Base-by-base conservation (phyloP, 2,329 filamentous ascomycete genomes). In the Aspergillus uvarum region DNA sequence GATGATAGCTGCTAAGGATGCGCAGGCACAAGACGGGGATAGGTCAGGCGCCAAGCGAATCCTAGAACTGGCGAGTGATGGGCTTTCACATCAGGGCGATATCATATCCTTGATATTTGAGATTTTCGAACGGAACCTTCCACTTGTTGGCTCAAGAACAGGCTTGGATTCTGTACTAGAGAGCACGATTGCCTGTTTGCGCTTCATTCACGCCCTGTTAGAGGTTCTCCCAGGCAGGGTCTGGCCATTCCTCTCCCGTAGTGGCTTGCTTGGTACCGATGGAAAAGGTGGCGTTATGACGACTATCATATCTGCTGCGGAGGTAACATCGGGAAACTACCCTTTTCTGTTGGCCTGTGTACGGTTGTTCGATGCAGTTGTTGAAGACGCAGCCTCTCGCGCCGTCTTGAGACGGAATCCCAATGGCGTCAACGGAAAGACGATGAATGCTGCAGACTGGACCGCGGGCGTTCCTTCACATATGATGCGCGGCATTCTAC, bases 231-330 rank as follows among this genome's bases (percentile, higher is more conserved):
- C 95, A 0, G 90, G 89, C 59, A 84, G 93, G 61, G 87, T 96
- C 5, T 98, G 95, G 93, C 92, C 94, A 3, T 91, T 94, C 72
- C 83, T 99, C 68, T 87, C 89, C 3, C 87, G 91, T 59, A 96
- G 91, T 73, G 87, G 88, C 63, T 80, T 99, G 19, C 81, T 99
- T 50, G 89, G 90, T 66, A 85, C 87, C 5, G 88, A 92, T 65
- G 88, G 90, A 10, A 88, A 88, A 63, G 88, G 88, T 14, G 91
- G 92, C 11, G 88, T 89, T 62, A 83, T 99, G 62, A 86, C 88
- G 44, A 87, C 87, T 53, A 87, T 98, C 54, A 85, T 96, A 2
- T 90, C 90, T n/a, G 88, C 87, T 24, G 85, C 92, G 3, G 95
- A 99, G 70, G 84, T 96, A 59, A 86, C 90, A 2, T 83, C 85